A percentile compares a stretch with the other conserved stretches of the same genome.
Conservation (phyloP, 306 rosid genomes). For the Prinsepia uniflora region DNA sequence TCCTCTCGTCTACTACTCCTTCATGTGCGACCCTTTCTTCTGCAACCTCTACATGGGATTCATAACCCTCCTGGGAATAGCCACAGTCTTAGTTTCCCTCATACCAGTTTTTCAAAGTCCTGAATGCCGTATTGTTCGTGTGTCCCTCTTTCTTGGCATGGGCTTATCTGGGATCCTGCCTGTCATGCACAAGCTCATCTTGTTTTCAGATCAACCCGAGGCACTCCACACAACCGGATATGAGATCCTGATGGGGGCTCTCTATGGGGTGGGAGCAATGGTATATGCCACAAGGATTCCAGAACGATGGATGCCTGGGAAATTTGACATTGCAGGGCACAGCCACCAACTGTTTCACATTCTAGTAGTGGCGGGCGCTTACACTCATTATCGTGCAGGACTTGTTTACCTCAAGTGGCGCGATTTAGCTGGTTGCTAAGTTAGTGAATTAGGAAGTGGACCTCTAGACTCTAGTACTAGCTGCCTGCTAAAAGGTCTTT, state of each 20-base stretch:
- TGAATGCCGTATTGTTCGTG: constrained; percentile 63
- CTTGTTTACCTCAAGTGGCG: constrained; percentile 95
- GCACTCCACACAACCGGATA: constrained; percentile 78
- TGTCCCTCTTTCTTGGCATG: constrained; percentile 84
- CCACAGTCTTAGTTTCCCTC: constrained; percentile 66
- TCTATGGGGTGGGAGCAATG: constrained; percentile 80
- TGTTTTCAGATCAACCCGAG: constrained; percentile 87
- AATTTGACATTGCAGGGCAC: constrained; percentile 93
- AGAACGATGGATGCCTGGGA: constrained; percentile 98
- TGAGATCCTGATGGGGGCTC: constrained; percentile 77
- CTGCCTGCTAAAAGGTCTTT: constrained; percentile 8
- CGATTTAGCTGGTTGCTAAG: constrained; percentile 76
- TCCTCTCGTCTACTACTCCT: constrained; percentile 94
- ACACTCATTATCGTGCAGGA: constrained; percentile 84
- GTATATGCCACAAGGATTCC: constrained; percentile 93
- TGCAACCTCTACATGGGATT: constrained; percentile 82
- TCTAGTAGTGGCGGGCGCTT: constrained; percentile 89
- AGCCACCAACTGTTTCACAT: constrained; percentile 92
- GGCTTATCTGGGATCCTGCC: constrained; percentile 75
- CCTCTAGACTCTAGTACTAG: background rate
- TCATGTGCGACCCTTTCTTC: constrained; percentile 91
- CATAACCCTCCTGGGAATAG: constrained; percentile 68
- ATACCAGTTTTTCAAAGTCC: constrained; percentile 87
- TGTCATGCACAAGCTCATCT: constrained; percentile 72
- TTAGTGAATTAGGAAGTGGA: constrained; percentile 12